phyloP scores from a whole-genome alignment of 495 filamentous ascomycete species.

The Evernia prunastri region DNA sequence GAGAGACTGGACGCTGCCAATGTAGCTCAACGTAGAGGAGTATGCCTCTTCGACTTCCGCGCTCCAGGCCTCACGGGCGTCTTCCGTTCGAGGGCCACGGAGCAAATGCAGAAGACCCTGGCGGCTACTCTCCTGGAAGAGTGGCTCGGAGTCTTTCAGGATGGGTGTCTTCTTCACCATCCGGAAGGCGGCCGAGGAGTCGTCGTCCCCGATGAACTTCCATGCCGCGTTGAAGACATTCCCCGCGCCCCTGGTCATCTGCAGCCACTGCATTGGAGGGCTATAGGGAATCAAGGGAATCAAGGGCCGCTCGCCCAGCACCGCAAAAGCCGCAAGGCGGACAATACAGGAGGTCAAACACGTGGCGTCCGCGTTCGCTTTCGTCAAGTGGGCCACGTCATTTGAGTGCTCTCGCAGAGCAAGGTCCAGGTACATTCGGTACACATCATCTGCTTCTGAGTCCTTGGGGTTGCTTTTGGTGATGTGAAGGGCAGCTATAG shows the following conservation, averaged over 20 bases:
- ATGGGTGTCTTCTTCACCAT: conserved; percentile 22
- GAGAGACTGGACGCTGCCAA: conserved; percentile 32
- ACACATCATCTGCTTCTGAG: conserved; percentile 24
- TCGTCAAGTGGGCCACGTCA: conserved; percentile 30
- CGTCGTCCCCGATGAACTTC: conserved; percentile 22
- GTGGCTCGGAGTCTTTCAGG: conserved; percentile 14
- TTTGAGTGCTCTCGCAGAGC: conserved; percentile 34
- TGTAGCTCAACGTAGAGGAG: conserved; percentile 29
- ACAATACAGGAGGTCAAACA: conserved; percentile 28
- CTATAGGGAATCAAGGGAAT: conserved; percentile 35
- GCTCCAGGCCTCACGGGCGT: conserved; percentile 30
- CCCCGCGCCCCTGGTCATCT: conserved; percentile 22
- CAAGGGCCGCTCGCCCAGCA: conserved; percentile 29
- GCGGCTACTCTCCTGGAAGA: conserved; percentile 25
- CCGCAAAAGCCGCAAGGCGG: conserved; percentile 28
- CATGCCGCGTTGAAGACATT: conserved; percentile 25
- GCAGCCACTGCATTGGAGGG: conserved; percentile 37
- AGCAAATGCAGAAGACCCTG: conserved; percentile 29
- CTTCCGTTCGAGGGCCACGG: conserved; percentile 18
- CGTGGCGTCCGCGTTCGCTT: conserved; percentile 33
- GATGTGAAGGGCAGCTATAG: conserved; percentile 32
- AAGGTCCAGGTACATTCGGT: conserved; percentile 31
- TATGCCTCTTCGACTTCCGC: conserved; percentile 31
- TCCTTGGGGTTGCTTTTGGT: conserved; percentile 11
- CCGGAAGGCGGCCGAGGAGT: conserved; percentile 19